Evolutionary conservation across 441 rosid genomes (phyloP).

Genomic region (Erodium texanum): DNA sequence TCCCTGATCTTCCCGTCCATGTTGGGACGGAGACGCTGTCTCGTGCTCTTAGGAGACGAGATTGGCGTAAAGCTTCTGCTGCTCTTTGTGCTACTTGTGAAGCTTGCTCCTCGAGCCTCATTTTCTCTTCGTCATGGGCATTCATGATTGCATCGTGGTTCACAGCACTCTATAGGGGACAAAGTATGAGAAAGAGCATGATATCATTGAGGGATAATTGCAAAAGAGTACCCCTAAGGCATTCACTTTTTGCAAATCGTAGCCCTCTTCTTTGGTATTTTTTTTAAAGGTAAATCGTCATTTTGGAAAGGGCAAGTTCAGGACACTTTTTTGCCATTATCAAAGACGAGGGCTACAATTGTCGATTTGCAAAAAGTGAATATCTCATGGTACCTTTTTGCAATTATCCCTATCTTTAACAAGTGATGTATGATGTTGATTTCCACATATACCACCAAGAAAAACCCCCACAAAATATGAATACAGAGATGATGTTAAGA

Average conservation of each 20-base stretch:
- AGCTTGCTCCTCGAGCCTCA: conserved; percentile 84
- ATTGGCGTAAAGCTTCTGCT: conserved; percentile 83
- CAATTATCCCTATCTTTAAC: neutral
- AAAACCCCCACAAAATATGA: conserved; percentile 1
- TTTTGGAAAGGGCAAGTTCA: no score
- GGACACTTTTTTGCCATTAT: no score
- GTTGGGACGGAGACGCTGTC: conserved; percentile 77
- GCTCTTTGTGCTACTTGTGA: conserved; percentile 84
- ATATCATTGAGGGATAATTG: no score
- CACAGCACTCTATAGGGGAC: conserved; percentile 59
- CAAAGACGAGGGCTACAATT: no score
- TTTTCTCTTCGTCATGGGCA: conserved; percentile 65
- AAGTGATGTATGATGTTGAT: neutral
- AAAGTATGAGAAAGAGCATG: neutral
- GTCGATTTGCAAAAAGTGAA: no score
- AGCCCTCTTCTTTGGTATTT: no score
- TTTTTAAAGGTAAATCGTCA: no score
- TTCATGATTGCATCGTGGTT: conserved; percentile 78
- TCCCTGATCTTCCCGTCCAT: conserved; percentile 91
- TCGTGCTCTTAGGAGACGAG: conserved; percentile 69
- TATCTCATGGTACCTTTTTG: no score
- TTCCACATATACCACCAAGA: neutral
- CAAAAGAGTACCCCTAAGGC: no score
- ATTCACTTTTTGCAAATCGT: no score
- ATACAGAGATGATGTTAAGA: neutral